Base-by-base conservation (phyloP, 331 rosid genomes). In the Dryas integrifolia region DNA sequence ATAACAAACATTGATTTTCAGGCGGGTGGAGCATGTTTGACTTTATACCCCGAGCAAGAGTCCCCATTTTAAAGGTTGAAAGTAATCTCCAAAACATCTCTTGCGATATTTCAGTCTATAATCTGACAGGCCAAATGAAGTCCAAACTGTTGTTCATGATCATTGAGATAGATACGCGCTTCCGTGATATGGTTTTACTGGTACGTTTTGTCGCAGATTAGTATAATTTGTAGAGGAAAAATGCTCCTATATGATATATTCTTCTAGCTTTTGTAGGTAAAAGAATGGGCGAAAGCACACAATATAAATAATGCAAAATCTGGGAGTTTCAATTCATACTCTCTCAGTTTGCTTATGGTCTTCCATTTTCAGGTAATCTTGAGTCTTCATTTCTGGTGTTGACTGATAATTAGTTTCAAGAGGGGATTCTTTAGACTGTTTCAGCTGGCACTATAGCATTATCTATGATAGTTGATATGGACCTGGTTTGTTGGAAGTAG, bases 221-320 rank as follows among this genome's bases (percentile, higher is more conserved):
- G 5, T 45, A 24, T 48, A 52, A 48, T 72, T 76, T 69, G 18
- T 58, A 65, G 52, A 43, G 70, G 56, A 64, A 73, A 74, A 70
- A 59, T 75, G 61, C 67, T 75, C 70, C 67, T 52, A 65, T 66
- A 67, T 78, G 82, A 82, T 72, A 58, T 58, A 73, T 67, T 76
- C 60, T 71, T 80, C 78, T 62, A 71, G 71, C 75, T 76, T 88
- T 70, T 84, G 88, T 84, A 94, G 98, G 96, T 94, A 59, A 94
- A 94, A 84, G 92, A 94, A 83, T 94, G 98, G 98, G 98, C 97
- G 40, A 94, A 89, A 88, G 83, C 88, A 16, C 96, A 91, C 67
- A 83, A 82, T 49, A 91, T 94, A 65, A 94, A 94, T 80, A 84
- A 86, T 77, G 76, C 98, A 50, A 89, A 58, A 82, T 15, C 75